Evolutionary conservation across 352 stramenopile species (phyloP), one percentile per base, ranked within the genome.

Genomic region (Phytophthora nicotianae): DNA sequence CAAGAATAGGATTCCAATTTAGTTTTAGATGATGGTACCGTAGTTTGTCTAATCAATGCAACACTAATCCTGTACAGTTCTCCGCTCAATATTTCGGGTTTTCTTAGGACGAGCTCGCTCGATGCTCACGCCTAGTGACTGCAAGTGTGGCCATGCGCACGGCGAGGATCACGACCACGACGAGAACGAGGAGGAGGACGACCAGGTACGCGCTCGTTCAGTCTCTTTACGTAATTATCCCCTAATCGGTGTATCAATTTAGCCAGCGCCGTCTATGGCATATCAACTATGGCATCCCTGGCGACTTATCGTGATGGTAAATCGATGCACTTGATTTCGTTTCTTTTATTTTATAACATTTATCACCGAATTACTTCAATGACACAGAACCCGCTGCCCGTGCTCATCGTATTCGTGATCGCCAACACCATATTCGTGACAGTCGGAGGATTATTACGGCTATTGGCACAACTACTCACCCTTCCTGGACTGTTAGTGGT

Each of bases 231-330:
- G 5, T 50, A 53, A 45, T 42, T 23, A 42, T 19, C 17, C n/a
- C 40, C 17, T 52, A n/a, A 40, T 23, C 13, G 17, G 19, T 52
- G n/a, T 45, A 21, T 51, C 32, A 48, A 43, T 58, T 26, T 27
- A 76, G 64, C 38, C 27, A 10, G 26, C 55, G 2, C 55, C 51
- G 21, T 83, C 76, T 11, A 59, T 92, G 14, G 83, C 79, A 24
- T 54, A 81, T 45, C 78, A 93, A 68, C 57, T 93, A 45, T 93
- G 85, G 85, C 72, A 88, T 54, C 85, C 85, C 17, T 93, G 69
- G 63, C 79, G 81, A 2, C 47, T 89, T 20, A 54, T 91, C 38
- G 81, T 78, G 0, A 57, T 88, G 65, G 83, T 93, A 65, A 43
- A 9, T 19, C n/a, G n/a, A 17, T n/a, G 26, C n/a, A 14, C 7